A percentile compares a stretch with the other conserved stretches of the same genome.
Evolutionary conservation across 306 rosid species (phyloP).

Genomic region (Acacia confusa): DNA sequence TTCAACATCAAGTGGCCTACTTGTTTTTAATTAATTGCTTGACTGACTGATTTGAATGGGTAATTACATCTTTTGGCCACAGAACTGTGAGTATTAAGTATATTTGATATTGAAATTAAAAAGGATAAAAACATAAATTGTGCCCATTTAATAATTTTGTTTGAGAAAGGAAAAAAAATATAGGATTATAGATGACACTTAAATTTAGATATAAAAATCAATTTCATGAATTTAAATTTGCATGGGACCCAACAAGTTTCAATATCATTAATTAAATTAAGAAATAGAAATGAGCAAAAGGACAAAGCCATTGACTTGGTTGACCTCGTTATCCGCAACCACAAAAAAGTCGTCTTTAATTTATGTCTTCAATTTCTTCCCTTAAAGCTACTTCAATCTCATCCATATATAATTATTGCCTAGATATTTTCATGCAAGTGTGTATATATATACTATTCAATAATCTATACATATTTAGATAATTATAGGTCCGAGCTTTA

Average conservation of each 20-base stretch:
- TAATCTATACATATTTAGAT: neutral
- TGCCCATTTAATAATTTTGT: neutral
- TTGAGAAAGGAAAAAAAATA: neutral
- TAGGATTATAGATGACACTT: neutral
- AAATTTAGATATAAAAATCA: neutral
- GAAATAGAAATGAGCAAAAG: neutral
- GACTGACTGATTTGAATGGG: neutral
- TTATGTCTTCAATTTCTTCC: neutral
- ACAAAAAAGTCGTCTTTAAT: neutral
- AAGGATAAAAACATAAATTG: too few relatives aligned
- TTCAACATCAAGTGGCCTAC: neutral
- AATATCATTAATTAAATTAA: neutral
- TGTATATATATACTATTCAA: neutral
- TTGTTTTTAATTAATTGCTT: neutral
- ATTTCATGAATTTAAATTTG: neutral
- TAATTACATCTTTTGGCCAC: neutral
- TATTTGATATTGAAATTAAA: neutral
- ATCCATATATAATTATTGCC: neutral
- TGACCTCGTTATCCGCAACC: slow-evolving; percentile 37
- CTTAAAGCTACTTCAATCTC: neutral
- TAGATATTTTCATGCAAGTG: neutral
- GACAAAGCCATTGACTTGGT: slow-evolving; percentile 40
- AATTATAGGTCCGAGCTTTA: too few relatives aligned
- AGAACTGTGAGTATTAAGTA: neutral
- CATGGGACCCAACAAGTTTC: neutral